Base-by-base conservation (phyloP, 2,329 filamentous ascomycete genomes). In the Coleophoma cylindrospora region DNA sequence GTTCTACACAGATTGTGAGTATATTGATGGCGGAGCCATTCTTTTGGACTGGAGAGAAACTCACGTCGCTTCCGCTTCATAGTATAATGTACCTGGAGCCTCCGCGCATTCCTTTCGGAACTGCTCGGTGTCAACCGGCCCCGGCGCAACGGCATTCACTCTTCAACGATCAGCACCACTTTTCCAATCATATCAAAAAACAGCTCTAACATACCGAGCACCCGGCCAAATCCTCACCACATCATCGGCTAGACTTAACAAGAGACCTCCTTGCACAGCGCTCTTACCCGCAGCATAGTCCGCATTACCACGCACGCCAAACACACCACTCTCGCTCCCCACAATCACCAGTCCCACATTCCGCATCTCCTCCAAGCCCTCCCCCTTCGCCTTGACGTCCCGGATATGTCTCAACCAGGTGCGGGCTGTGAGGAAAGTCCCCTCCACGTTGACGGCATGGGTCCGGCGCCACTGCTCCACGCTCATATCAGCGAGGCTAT, bases 71-170 rank as follows among this genome's bases (percentile, higher is more conserved):
- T 74, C 67, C 41, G 66, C 63, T 56, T 75, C 71, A 9, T 65
- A 50, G 55, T 66, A 75, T 44, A 64, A 59, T 53, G 71, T 70
- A 21, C 68, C 55, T 5, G 67, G 65, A 52, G 69, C 67, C 14
- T 63, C 60, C 37, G 56, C 61, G 53, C 68, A 70, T 52, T 74
- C 72, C 47, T 70, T 63, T 47, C 57, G 55, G 54, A 74, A 75
- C 43, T 72, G 65, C 11, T 54, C 56, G 14, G 73, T 75, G 49
- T 71, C 66, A 1, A 76, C 72, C 5, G 71, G 64, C 8, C 73
- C 73, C 14, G 73, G 73, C 4, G 72, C 73, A 22, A 76, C 64
- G 9, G 69, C 70, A 57, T 75, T 76, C 19, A 75, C 68, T 45
- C 72, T 65, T 21, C 21, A 56, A 54, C 50, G 36, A 53, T 48